These are phyloP conservation scores for Trichophyton benhamiae DNA, from an alignment of 2,329 filamentous ascomycete species.

Conservation along the genomic window DNA sequence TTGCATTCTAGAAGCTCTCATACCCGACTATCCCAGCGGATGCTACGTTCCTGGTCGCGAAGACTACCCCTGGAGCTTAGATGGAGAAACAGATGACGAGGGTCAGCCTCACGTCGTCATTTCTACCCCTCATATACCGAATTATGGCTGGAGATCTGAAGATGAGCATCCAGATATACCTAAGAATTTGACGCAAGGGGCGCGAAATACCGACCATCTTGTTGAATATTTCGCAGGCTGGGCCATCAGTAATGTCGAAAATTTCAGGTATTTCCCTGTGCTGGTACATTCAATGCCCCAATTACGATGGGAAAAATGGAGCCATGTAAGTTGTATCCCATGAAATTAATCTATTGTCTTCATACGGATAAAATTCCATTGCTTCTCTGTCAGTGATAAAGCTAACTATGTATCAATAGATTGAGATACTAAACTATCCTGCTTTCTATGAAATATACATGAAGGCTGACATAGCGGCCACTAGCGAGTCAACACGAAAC, in stretches of 20 bases:
- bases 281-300: slow-evolving; percentile 18
- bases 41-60: slow-evolving; percentile 10
- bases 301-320: slow-evolving; percentile 21
- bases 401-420: not conserved
- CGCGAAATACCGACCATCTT: slow-evolving; percentile 26
- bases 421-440: not conserved
- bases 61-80: slow-evolving; percentile 14
- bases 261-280: slow-evolving; percentile 24
- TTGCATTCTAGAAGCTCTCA: slow-evolving; percentile 19
- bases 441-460: not conserved
- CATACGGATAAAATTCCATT: not conserved
- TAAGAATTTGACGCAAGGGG: slow-evolving; percentile 18
- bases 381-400: not conserved
- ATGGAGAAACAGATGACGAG: slow-evolving; percentile 17
- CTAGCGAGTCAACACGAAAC: not conserved
- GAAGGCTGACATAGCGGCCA: not conserved
- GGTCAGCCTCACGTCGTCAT: slow-evolving; percentile 20
- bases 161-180: slow-evolving; percentile 17
- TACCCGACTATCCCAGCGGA: slow-evolving; percentile 12
- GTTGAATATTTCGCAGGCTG: slow-evolving; percentile 31
- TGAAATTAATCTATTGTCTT: not conserved
- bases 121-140: slow-evolving; percentile 18
- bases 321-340: slow-evolving; percentile 17
- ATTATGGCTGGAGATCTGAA: slow-evolving; percentile 21
- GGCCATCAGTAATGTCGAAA: slow-evolving; percentile 22